These are phyloP conservation scores for Pichia sp. DNA, from an alignment of 1,139 yeast species.

Conservation along the genomic window DNA sequence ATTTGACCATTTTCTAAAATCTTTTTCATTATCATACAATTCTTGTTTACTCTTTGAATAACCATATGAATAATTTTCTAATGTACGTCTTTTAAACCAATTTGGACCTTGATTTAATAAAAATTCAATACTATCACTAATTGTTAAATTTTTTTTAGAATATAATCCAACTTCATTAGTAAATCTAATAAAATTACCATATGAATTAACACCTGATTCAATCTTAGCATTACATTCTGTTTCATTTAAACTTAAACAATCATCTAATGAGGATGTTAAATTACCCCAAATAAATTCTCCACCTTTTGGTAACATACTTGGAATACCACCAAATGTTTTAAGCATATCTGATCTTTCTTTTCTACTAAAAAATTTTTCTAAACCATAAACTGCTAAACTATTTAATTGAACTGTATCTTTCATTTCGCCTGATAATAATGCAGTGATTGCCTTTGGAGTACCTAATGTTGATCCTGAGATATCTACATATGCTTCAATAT, in stretches of 20 bases:
- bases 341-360: conserved; percentile 82
- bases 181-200: conserved; percentile 75
- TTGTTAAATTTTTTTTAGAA: conserved; percentile 52
- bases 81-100: conserved; percentile 65
- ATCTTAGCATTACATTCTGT: conserved; percentile 19
- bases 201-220: conserved; percentile 37
- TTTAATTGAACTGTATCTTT: conserved; percentile 93
- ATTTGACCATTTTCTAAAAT: conserved; percentile 80
- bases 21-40: conserved; percentile 54
- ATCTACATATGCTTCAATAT: conserved; percentile 75
- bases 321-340: conserved; percentile 85
- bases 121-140: conserved; percentile 60
- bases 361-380: conserved; percentile 88
- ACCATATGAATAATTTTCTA: conserved; percentile 74
- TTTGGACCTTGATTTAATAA: conserved; percentile 59
- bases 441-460: conserved; percentile 90
- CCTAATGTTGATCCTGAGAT: conserved; percentile 87
- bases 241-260: conserved; percentile 26
- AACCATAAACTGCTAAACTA: conserved; percentile 86
- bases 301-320: conserved; percentile 95
- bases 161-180: conserved; percentile 37
- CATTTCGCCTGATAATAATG: conserved; percentile 94
- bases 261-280: conserved; percentile 54
- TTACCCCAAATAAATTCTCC: conserved; percentile 88
- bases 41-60: conserved; percentile 56